Percentiles rank a stretch among this genome's conserved stretches.
phyloP scores from a whole-genome alignment of 495 filamentous ascomycete species.

The Cercophora scortea region DNA sequence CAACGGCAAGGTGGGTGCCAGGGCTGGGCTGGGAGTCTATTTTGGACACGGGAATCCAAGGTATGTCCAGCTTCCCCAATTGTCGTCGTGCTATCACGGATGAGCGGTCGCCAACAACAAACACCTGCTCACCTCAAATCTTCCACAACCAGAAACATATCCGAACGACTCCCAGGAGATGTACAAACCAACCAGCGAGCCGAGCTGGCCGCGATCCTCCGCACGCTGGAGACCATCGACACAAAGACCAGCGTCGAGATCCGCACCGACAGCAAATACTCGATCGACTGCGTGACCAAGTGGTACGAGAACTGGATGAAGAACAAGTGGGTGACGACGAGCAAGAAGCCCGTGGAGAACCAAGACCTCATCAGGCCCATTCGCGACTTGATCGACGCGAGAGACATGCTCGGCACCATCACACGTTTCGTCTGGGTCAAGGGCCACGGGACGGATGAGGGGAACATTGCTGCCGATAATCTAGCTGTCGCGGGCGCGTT shows the following conservation, averaged over 20 bases:
- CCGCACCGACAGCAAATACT: conserved; percentile 76
- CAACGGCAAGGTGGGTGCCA: conserved; percentile 66
- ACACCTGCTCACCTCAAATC: not conserved
- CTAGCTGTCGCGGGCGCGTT: conserved; percentile 58
- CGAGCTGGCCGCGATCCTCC: conserved; percentile 79
- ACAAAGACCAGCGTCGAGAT: conserved; percentile 54
- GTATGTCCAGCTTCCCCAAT: conserved; percentile 34
- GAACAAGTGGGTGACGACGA: conserved; percentile 70
- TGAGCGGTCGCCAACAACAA: no score
- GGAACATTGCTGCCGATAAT: conserved; percentile 73
- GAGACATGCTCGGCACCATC: conserved; percentile 49
- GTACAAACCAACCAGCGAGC: conserved; percentile 91
- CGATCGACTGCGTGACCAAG: conserved; percentile 79
- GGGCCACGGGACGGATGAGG: conserved; percentile 60
- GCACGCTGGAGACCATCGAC: conserved; percentile 65
- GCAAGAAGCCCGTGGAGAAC: conserved; percentile 71
- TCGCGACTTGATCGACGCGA: conserved; percentile 60
- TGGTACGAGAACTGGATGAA: conserved; percentile 76
- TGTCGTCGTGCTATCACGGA: no score
- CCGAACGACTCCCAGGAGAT: conserved; percentile 65
- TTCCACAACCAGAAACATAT: conserved; percentile 58
- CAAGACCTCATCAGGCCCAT: conserved; percentile 73
- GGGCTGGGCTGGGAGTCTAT: conserved; percentile 80
- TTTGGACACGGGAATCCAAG: conserved; percentile 68
- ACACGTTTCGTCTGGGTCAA: conserved; percentile 84